A percentile compares a stretch with the other conserved stretches of the same genome.
phyloP scores from a whole-genome alignment of 1,284 basidiomycete species.

The Cerioporus squamosus region DNA sequence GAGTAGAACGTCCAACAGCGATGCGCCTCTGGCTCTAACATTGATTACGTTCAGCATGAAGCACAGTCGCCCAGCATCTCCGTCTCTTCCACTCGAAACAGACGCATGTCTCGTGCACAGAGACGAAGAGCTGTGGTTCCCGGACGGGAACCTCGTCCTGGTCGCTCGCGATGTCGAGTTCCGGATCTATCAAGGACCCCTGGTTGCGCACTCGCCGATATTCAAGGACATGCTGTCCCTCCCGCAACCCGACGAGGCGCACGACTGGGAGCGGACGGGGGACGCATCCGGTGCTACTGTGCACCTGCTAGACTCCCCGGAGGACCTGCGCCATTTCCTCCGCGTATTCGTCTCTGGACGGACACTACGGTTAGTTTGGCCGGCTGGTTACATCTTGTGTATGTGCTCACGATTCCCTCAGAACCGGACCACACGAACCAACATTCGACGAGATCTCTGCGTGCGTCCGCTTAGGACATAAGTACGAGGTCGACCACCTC shows the following conservation, averaged over 20 bases:
- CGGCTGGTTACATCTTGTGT: not conserved
- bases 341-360: slow-evolving; percentile 13
- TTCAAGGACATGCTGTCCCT: slow-evolving; percentile 2
- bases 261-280: not conserved
- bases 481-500: slow-evolving; percentile 21
- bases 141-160: slow-evolving; percentile 2
- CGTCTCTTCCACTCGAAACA: not conserved
- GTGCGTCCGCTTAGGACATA: slow-evolving; percentile 22
- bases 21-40: not conserved
- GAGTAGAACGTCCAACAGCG: not conserved
- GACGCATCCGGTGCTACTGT: not conserved
- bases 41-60: not conserved
- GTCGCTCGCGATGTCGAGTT: not conserved
- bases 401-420: not conserved
- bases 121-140: slow-evolving; percentile 5
- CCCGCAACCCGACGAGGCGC: not conserved
- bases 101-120: not conserved
- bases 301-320: slow-evolving; percentile 13
- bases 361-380: slow-evolving; percentile 8
- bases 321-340: slow-evolving; percentile 20
- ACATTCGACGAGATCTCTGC: slow-evolving; percentile 18
- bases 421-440: slow-evolving; percentile 10
- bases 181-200: slow-evolving; percentile 1
- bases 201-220: not conserved
- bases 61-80: not conserved